Base-by-base conservation (phyloP, 345 rosid species). In the Dovyalis caffra region DNA sequence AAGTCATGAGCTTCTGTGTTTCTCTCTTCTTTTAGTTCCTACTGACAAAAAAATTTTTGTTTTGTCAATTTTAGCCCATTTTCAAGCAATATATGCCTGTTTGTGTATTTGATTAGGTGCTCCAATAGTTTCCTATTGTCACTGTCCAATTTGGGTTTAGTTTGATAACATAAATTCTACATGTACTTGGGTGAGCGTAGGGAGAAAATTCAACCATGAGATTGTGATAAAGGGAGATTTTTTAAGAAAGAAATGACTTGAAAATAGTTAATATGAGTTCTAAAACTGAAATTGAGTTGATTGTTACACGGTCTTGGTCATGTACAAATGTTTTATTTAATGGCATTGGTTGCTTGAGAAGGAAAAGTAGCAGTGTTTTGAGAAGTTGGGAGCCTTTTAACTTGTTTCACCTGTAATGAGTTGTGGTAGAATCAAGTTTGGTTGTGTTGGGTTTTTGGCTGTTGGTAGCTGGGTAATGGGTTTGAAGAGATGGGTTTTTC, bases 1-100 rank as follows among this genome's bases (percentile, higher is more conserved):
- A 74, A 79, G 9, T 75, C 62, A 20, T 4, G 33, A 28, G 28
- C 21, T 68, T 57, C 15, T 73, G 40, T 25, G 25, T 65, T 57
- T 61, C 20, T 65, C 35, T 65, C 6, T 65, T 34, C 23, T 4
- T 29, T 16, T 6, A n/a, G n/a, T 33, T 16, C 67, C 11, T 33
- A 32, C 12, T 20, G 37, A 64, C 37, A 32, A 64, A 33, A 31
- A 9, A 31, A 32, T 5, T 20, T 8, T 29, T 33, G 66, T 18
- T 21, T n/a, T 66, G 34, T 4, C 40, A 34, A 40, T 21, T 21
- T 20, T 15, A 66, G 40, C 40, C 3, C 16, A 34, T 25, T 37
- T 23, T 34, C 51, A 33, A 28, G 33, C 23, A 9, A 33, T 20
- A 11, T 3, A 8, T 28, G 21, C 40, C 43, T 64, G 12, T 29